Evolutionary conservation across 352 stramenopile species (phyloP).

Genomic region (Pythium aquatile): DNA sequence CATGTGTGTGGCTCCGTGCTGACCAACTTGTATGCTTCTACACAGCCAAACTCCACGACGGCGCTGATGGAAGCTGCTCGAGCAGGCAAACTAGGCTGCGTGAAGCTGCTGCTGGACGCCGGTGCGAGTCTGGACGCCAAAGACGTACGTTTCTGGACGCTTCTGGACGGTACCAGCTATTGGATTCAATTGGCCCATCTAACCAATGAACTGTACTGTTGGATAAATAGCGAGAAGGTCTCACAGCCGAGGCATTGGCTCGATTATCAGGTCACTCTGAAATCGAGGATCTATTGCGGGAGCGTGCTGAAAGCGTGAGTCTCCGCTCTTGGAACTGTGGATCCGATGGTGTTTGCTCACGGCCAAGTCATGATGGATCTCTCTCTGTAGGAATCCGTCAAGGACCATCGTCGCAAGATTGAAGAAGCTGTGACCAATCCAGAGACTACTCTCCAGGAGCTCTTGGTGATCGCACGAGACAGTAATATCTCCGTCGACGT

Average conservation of each 20-base stretch:
- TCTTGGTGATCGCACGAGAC: slow-evolving; percentile 63
- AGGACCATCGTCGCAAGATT: slow-evolving; percentile 80
- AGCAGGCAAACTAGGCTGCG: slow-evolving; percentile 72
- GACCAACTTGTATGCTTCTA: too few species aligned
- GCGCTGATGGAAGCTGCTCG: slow-evolving; percentile 85
- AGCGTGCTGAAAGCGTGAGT: slow-evolving; percentile 81
- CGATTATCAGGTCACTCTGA: slow-evolving; percentile 51
- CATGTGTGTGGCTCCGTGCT: too few species aligned
- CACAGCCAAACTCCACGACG: slow-evolving; percentile 82
- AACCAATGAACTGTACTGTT: background rate
- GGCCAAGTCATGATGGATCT: background rate
- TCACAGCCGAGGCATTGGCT: slow-evolving; percentile 70
- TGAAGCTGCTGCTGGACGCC: slow-evolving; percentile 65
- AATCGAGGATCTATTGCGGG: slow-evolving; percentile 78
- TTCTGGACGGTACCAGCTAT: background rate
- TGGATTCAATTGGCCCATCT: background rate
- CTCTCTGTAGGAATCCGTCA: slow-evolving; percentile 70
- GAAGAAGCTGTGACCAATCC: slow-evolving; percentile 68
- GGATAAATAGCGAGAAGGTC: slow-evolving; percentile 57
- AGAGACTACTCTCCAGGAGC: slow-evolving; percentile 58
- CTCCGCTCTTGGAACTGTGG: background rate
- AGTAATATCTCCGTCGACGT: slow-evolving; percentile 73
- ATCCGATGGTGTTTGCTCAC: background rate
- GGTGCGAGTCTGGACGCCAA: slow-evolving; percentile 67
- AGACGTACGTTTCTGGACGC: slow-evolving; percentile 49